Conservation (phyloP, 345 rosid species). For the Carallia pectinifolia region DNA sequence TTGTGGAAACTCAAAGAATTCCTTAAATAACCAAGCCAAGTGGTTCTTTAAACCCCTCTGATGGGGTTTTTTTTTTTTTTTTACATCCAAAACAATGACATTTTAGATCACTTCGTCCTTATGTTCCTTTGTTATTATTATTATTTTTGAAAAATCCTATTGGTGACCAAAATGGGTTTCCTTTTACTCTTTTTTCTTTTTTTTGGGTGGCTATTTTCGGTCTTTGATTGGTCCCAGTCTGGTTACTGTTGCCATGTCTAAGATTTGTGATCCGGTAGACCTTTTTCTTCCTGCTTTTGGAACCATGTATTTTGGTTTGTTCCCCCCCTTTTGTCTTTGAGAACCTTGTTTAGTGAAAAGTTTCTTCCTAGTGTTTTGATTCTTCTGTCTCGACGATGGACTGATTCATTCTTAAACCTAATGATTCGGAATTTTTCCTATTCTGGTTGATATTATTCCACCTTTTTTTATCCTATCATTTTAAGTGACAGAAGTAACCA, state of each 20-base stretch:
- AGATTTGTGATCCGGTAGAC: constrained; percentile 23
- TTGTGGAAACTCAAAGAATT: no score
- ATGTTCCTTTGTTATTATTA: no score
- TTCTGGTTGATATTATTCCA: constrained; percentile 25
- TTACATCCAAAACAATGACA: no score
- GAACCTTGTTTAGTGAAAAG: constrained; percentile 47
- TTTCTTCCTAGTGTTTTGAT: constrained; percentile 40
- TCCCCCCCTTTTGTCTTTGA: constrained; percentile 48
- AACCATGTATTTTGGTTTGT: constrained; percentile 59
- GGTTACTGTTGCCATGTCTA: constrained; percentile 19
- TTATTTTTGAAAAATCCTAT: constrained; percentile 8
- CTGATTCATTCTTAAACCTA: constrained; percentile 22
- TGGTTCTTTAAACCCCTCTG: background rate
- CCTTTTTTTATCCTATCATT: constrained; percentile 21
- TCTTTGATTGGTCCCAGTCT: constrained; percentile 15
- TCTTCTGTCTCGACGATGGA: constrained; percentile 30
- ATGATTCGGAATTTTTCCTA: constrained; percentile 29
- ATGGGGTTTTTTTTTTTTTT: background rate
- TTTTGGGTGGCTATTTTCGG: constrained; percentile 3
- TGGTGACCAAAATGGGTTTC: constrained; percentile 19
- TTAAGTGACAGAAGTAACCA: constrained; percentile 5
- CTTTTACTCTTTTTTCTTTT: background rate
- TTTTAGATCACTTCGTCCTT: no score
- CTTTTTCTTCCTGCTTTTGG: constrained; percentile 48
- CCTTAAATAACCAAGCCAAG: no score